Percentiles rank a stretch among this genome's conserved stretches.
Conservation (phyloP, 345 rosid species). For the Pugionium dolabratum region DNA sequence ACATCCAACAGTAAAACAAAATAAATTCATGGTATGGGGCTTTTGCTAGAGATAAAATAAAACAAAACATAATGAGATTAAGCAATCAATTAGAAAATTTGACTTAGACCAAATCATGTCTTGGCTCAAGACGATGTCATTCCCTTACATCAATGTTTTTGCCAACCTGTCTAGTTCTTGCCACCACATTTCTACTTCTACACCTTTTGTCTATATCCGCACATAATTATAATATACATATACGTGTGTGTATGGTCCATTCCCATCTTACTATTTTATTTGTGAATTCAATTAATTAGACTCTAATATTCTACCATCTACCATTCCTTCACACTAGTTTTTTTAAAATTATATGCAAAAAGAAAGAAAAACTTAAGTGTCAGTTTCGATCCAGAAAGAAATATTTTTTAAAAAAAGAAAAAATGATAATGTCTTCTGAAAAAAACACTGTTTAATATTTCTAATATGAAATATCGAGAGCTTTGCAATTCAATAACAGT, state of each 20-base stretch:
- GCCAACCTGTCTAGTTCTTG: constrained; percentile 40
- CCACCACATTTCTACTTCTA: constrained; percentile 40
- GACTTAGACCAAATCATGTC: constrained; percentile 39
- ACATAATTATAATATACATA: neutral
- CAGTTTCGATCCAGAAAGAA: no score
- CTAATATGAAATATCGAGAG: no score
- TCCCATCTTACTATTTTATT: constrained; percentile 16
- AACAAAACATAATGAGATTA: constrained; percentile 22
- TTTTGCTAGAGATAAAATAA: constrained; percentile 1
- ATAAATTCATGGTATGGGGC: constrained; percentile 16
- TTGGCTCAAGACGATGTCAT: constrained; percentile 36
- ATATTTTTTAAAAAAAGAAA: no score
- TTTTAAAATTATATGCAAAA: neutral
- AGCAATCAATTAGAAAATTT: constrained; percentile 24
- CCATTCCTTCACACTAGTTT: neutral
- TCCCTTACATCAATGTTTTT: constrained; percentile 34
- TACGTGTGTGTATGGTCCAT: constrained; percentile 14
- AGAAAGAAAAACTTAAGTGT: neutral
- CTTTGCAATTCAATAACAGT: no score
- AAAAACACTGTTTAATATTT: no score
- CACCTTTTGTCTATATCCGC: constrained; percentile 32
- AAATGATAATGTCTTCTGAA: no score
- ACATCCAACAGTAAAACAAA: constrained; percentile 9
- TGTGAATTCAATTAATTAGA: neutral
- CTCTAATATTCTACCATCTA: neutral